Conservation (phyloP, 306 rosid genomes). For the Castanopsis chinensis region DNA sequence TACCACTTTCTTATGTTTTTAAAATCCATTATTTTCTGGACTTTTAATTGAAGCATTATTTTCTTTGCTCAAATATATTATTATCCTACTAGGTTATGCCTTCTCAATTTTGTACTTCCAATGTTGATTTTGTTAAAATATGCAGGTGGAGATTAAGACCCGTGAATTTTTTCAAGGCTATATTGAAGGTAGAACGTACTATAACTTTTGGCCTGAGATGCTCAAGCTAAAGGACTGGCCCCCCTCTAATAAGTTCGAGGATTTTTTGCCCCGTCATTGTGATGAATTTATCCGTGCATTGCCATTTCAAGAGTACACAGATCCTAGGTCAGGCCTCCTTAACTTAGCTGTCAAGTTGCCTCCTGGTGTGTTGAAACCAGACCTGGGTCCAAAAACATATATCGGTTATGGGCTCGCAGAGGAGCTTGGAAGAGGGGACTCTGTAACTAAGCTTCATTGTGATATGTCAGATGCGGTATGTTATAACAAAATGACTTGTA, state of each 20-base stretch:
- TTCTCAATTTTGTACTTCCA: constrained; percentile 5
- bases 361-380: constrained; percentile 65
- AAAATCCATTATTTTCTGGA: not conserved
- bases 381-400: constrained; percentile 91
- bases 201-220: constrained; percentile 86
- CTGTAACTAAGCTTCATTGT: constrained; percentile 89
- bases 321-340: constrained; percentile 71
- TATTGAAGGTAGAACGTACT: constrained; percentile 64
- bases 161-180: constrained; percentile 74
- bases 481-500: constrained; percentile 1
- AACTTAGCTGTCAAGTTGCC: constrained; percentile 92
- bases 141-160: constrained; percentile 74
- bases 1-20: no score
- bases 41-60: not conserved
- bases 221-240: constrained; percentile 96
- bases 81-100: constrained; percentile 5
- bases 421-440: constrained; percentile 93
- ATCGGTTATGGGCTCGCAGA: constrained; percentile 72
- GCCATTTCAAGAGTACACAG: constrained; percentile 83
- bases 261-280: constrained; percentile 87
- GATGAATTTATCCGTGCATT: constrained; percentile 73
- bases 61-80: constrained; percentile 10
- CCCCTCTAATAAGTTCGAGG: constrained; percentile 81
- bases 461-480: constrained; percentile 95
- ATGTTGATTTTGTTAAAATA: constrained; percentile 18